These are phyloP conservation scores for Auricularia sp. DNA, from an alignment of 768 basidiomycete genomes.

Conservation along the genomic window DNA sequence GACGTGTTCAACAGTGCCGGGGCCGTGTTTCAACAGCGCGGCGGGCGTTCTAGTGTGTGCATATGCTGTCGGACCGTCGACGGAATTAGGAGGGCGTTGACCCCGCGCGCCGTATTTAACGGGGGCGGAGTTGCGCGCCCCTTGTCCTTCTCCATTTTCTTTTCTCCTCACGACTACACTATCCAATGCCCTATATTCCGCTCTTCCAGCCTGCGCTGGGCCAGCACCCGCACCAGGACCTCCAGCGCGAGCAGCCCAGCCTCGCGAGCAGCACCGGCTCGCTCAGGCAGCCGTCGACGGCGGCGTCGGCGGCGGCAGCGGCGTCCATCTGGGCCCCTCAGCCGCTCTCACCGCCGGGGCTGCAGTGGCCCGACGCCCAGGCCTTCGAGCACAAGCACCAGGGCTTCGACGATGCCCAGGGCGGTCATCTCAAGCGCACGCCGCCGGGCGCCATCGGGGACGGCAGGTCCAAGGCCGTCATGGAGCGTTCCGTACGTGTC, in stretches of 20 bases:
- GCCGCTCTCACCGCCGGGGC: conserved; percentile 49
- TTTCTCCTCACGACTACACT: neutral
- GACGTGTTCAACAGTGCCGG: neutral
- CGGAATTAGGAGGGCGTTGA: too few species aligned
- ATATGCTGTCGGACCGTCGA: too few species aligned
- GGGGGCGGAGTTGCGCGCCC: neutral
- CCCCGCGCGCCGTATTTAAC: neutral
- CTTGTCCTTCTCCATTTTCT: neutral
- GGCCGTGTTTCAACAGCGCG: too few species aligned
- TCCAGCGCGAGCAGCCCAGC: neutral
- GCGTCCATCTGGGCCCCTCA: conserved; percentile 79
- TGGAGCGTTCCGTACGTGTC: conserved; percentile 13
- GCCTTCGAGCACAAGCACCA: conserved; percentile 13
- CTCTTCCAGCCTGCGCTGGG: neutral
- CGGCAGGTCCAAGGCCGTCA: conserved; percentile 52
- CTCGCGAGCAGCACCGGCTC: neutral
- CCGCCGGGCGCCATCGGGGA: conserved; percentile 68
- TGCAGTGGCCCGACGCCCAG: conserved; percentile 55
- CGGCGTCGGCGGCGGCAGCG: conserved; percentile 23
- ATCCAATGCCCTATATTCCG: neutral
- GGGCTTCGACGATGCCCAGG: conserved; percentile 44
- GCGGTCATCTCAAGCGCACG: conserved; percentile 40
- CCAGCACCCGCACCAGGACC: neutral
- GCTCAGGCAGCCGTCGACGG: neutral
- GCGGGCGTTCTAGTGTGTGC: too few species aligned